A percentile compares a stretch with the other conserved stretches of the same genome.
phyloP scores from a whole-genome alignment of 768 basidiomycete genomes.

The Hypsizygus marmoreus region DNA sequence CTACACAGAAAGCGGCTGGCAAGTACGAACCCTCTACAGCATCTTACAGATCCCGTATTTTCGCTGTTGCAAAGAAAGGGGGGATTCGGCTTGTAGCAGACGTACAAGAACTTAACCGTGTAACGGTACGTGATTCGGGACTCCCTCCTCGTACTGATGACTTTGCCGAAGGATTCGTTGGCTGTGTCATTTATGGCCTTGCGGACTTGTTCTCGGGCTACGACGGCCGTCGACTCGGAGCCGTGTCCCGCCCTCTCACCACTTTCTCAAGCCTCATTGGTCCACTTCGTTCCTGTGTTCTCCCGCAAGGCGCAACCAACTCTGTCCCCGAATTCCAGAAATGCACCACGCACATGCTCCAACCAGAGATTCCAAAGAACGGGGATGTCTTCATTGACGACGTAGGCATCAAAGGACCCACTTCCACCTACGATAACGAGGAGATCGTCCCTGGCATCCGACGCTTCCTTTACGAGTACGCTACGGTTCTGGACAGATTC shows the following conservation, averaged over 20 bases:
- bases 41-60: slow-evolving; percentile 23
- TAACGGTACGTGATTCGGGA: slow-evolving; percentile 25
- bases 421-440: slow-evolving; percentile 10
- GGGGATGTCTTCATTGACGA: slow-evolving; percentile 23
- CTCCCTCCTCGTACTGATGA: slow-evolving; percentile 25
- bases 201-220: slow-evolving; percentile 34
- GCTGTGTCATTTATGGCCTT: slow-evolving; percentile 21
- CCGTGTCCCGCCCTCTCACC: slow-evolving; percentile 30
- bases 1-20: slow-evolving; percentile 15
- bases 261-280: slow-evolving; percentile 31
- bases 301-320: slow-evolving; percentile 38
- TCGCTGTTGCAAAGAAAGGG: slow-evolving; percentile 28
- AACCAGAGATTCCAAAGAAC: slow-evolving; percentile 12
- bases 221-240: slow-evolving; percentile 27
- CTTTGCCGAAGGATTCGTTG: slow-evolving; percentile 26
- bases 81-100: slow-evolving; percentile 31
- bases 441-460: slow-evolving; percentile 24
- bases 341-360: slow-evolving; percentile 14
- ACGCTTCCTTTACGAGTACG: slow-evolving; percentile 29
- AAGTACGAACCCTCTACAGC: slow-evolving; percentile 24
- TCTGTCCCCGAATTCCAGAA: slow-evolving; percentile 34
- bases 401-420: slow-evolving; percentile 18
- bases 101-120: slow-evolving; percentile 33
- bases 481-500: slow-evolving; percentile 21
- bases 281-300: slow-evolving; percentile 14